Evolutionary conservation across 305 asterid species (phyloP), one percentile per base, ranked within the genome.

Genomic region (Fraxinus angustifolia): DNA sequence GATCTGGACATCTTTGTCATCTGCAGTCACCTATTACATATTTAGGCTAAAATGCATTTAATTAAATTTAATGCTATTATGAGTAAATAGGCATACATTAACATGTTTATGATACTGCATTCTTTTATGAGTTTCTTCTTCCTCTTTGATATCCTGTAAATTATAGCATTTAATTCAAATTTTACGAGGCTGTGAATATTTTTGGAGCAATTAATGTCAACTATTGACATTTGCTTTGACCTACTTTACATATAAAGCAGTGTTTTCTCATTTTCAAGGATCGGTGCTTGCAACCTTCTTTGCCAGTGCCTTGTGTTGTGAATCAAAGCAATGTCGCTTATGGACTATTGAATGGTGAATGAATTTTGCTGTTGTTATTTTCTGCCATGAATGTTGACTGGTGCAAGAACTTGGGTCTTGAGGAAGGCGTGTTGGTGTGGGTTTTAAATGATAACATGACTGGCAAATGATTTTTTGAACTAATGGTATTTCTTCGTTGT

Each of bases 351-450:
- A 82, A 82, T 87, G 86, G 88, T 87, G 88, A 88, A 90, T 91
- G 87, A 89, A 84, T 82, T 90, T 86, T 89, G 84, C 88, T 88
- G 90, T 90, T 92, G 21, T 91, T 92, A 90, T 90, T 94, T 90
- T 91, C 97, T 92, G 97, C 97, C 90, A 81, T 86, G 89, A 86
- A 86, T 86, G 89, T 88, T 91, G 90, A 90, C 90, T 90, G 95
- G 89, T 88, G 91, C 95, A 90, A 92, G 92, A 90, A 88, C 87
- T 83, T 90, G 92, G 94, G 93, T 88, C 89, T 89, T 90, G 93
- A 87, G 87, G 90, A 86, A 80, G 91, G 90, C 94, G 85, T 85
- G 68, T 82, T 84, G 87, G 76, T 85, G 86, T 87, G 91, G 90
- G 83, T 85, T 88, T 88, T 88, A 78, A 72, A 84, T 85, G 88